phyloP scores from a whole-genome alignment of 2,329 filamentous ascomycete genomes.

The Calonectria leucothoes region DNA sequence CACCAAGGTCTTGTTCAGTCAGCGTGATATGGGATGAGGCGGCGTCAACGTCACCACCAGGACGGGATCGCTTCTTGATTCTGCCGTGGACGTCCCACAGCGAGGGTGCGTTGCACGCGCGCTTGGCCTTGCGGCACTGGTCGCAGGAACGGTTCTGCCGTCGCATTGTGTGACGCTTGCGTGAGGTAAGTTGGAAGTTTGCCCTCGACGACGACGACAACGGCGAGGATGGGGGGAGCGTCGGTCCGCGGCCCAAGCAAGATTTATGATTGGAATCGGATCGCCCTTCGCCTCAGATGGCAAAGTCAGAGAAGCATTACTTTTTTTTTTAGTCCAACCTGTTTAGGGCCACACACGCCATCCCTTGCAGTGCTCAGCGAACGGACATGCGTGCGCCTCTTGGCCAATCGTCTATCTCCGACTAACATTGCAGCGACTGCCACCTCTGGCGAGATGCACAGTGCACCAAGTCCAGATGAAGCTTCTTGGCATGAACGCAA shows the following conservation, averaged over 20 bases:
- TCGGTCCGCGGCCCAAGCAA: background rate
- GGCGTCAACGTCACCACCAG: constrained; percentile 18
- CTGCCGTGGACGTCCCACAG: constrained; percentile 42
- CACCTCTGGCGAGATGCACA: background rate
- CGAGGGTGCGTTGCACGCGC: constrained; percentile 41
- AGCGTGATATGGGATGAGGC: constrained; percentile 28
- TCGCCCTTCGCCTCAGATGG: background rate
- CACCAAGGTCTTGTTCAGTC: constrained; percentile 39
- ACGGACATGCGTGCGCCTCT: background rate
- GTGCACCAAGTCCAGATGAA: background rate
- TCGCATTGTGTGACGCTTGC: constrained; percentile 31
- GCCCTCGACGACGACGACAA: background rate
- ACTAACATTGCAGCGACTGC: background rate
- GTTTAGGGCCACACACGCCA: background rate
- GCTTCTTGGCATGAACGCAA: background rate
- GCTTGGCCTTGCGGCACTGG: constrained; percentile 43
- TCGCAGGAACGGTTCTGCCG: constrained; percentile 43
- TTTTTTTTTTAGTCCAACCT: background rate
- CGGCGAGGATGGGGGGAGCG: background rate
- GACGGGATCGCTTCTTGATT: constrained; percentile 30
- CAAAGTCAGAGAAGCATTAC: background rate
- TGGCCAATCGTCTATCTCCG: background rate
- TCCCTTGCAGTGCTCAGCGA: background rate
- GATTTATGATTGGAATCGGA: constrained; percentile 4
- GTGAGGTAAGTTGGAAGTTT: background rate